phyloP scores from a whole-genome alignment of 768 basidiomycete genomes.

The Lentinula detonsa region DNA sequence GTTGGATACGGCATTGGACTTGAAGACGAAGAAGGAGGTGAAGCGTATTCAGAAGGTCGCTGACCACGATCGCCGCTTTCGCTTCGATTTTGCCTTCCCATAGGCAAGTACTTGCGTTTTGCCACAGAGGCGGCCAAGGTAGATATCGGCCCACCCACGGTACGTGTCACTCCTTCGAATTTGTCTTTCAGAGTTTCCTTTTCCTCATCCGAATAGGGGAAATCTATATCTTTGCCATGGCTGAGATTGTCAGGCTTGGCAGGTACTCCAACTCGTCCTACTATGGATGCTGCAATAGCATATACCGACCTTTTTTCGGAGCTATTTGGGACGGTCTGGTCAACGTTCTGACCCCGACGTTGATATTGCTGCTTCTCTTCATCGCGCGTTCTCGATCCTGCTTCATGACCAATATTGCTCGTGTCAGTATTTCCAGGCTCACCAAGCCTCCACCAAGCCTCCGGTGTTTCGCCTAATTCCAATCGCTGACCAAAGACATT shows the following conservation, averaged over 20 bases:
- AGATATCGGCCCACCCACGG: neutral
- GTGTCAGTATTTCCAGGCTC: neutral
- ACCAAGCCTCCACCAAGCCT: neutral
- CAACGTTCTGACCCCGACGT: neutral
- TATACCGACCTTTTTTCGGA: neutral
- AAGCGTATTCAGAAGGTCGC: neutral
- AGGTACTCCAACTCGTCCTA: neutral
- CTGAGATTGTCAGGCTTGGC: neutral
- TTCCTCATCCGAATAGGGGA: neutral
- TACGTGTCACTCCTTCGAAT: neutral
- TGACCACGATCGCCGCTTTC: neutral
- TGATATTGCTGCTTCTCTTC: neutral
- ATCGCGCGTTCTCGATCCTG: neutral
- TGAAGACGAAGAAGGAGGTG: neutral
- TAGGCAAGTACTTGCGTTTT: neutral
- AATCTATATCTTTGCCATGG: neutral
- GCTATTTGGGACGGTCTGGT: neutral
- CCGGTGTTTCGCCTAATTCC: conserved; percentile 5
- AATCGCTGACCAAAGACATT: conserved; percentile 4
- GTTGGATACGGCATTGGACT: neutral
- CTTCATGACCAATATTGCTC: neutral
- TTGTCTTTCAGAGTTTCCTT: neutral
- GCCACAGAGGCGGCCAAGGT: neutral
- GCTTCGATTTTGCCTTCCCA: neutral
- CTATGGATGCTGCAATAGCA: neutral